Percentiles rank a stretch among this genome's conserved stretches.
Conservation (phyloP, 257 asterid species). For the Solanum habrochaites region DNA sequence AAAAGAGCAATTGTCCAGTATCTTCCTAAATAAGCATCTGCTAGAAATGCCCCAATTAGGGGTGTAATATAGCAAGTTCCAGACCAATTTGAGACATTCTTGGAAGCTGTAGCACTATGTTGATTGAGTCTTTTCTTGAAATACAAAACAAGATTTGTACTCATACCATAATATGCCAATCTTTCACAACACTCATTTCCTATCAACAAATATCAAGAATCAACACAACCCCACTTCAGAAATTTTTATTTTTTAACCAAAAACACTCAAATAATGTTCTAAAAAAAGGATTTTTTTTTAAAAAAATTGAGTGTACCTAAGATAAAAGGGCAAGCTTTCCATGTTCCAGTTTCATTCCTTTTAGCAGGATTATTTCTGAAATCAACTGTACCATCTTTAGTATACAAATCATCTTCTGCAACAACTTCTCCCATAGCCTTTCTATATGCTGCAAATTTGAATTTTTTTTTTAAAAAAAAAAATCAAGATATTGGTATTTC, state of each 20-base stretch:
- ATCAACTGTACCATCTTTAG: constrained; percentile 71
- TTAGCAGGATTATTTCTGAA: constrained; percentile 50
- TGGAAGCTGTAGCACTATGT: constrained; percentile 46
- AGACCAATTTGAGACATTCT: constrained; percentile 52
- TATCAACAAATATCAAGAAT: not conserved
- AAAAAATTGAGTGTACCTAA: constrained; percentile 21
- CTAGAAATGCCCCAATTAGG: constrained; percentile 57
- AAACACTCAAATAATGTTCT: not conserved
- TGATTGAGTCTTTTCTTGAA: constrained; percentile 27
- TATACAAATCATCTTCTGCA: constrained; percentile 30
- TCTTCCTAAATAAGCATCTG: constrained; percentile 69
- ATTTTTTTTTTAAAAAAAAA: rapidly evolving
- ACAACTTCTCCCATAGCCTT: constrained; percentile 9
- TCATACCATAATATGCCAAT: not conserved
- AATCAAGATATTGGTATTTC: not conserved
- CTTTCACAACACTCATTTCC: not conserved
- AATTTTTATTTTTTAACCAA: too few species aligned
- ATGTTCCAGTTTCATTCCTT: constrained; percentile 58
- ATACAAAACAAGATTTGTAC: not conserved
- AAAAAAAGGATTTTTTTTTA: not conserved
- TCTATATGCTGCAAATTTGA: not conserved
- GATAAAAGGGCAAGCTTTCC: constrained; percentile 74
- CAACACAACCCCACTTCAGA: not conserved
- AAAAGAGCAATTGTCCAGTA: constrained; percentile 65
- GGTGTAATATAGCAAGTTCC: constrained; percentile 76